Percentiles rank a stretch among this genome's conserved stretches.
Evolutionary conservation across 129 eudicot genomes (phyloP).

Genomic region (Sambucus nigra): DNA sequence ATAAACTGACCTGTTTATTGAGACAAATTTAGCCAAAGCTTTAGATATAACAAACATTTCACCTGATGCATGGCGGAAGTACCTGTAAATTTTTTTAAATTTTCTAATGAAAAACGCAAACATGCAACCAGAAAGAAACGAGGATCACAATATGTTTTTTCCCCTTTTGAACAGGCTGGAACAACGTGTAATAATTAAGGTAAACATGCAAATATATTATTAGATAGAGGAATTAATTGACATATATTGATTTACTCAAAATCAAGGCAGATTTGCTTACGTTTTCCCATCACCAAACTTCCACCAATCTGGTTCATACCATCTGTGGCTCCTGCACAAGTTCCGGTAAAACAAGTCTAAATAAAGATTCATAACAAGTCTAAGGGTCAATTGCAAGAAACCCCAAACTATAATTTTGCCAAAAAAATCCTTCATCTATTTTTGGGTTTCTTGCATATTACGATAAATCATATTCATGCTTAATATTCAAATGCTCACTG

Average conservation of each 20-base stretch:
- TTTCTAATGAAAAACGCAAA: not conserved
- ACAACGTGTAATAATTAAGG: too few species aligned
- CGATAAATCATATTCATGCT: not conserved
- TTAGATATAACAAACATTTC: slow-evolving; percentile 83
- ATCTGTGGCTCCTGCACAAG: slow-evolving; percentile 73
- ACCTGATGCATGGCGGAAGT: slow-evolving; percentile 95
- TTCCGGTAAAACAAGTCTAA: slow-evolving; percentile 11
- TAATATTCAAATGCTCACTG: not conserved
- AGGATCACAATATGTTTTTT: too few species aligned
- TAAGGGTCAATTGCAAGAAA: too few species aligned
- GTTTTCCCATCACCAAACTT: slow-evolving; percentile 93
- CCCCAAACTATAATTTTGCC: too few species aligned
- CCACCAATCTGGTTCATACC: slow-evolving; percentile 99
- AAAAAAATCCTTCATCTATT: too few species aligned
- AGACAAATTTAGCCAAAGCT: slow-evolving; percentile 78
- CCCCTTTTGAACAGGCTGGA: too few species aligned
- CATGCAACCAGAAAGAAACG: not conserved
- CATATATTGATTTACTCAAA: not conserved
- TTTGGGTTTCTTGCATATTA: too few species aligned
- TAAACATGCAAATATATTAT: not conserved
- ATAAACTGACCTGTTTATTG: slow-evolving; percentile 64
- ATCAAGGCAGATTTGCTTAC: slow-evolving; percentile 32
- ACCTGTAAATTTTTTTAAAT: slow-evolving; percentile 42
- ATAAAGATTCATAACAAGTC: slow-evolving; percentile 1
- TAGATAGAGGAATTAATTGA: not conserved